Base-by-base conservation (phyloP, 2,329 filamentous ascomycete species). In the Neofusicoccum parvum region DNA sequence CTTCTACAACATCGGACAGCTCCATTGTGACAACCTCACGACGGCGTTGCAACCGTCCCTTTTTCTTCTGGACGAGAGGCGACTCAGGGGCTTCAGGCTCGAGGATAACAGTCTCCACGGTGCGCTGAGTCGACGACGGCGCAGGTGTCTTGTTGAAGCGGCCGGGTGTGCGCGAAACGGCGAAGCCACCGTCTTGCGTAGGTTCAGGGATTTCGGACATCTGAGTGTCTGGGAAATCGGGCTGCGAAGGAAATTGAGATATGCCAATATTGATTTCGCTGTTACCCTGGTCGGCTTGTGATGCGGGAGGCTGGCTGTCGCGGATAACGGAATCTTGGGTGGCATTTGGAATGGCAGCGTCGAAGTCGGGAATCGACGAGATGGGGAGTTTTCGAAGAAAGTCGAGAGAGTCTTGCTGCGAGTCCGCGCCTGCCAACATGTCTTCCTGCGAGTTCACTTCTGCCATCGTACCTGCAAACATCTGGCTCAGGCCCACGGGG, bases 381-480 rank as follows among this genome's bases (percentile, higher is more conserved):
- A 83, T 82, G n/a, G 85, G 83, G 20, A 86, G 73, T 54, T 77
- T 76, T 65, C 80, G 79, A 12, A 85, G 76, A 49, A 86, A 83
- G 20, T 80, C 79, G 10, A 85, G 69, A 10, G 84, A 85, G 67
- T 85, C 82, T 68, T 82, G 77, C 66, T 83, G 78, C 62, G 72
- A 56, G 68, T 79, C 71, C 59, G 73, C 72, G 62, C 73, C 71
- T 27, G 68, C 39, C 36, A 63, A 63, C 49, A 75, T 74, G 15
- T 77, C 75, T 82, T 72, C 69, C 7, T 72, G 76, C 2, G 75
- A 74, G 56, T 84, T 79, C 66, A 82, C 81, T 43, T 86, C 88
- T 54, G 91, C 92, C 87, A 97, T 90, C 0, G 93, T 97, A 12
- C 92, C 92, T 5, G 91, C 91, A 74, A 97, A 97, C 68, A 95